A percentile compares a stretch with the other conserved stretches of the same genome.
Evolutionary conservation across 1,139 yeast species (phyloP).

Genomic region (Pichia kudriavzevii): DNA sequence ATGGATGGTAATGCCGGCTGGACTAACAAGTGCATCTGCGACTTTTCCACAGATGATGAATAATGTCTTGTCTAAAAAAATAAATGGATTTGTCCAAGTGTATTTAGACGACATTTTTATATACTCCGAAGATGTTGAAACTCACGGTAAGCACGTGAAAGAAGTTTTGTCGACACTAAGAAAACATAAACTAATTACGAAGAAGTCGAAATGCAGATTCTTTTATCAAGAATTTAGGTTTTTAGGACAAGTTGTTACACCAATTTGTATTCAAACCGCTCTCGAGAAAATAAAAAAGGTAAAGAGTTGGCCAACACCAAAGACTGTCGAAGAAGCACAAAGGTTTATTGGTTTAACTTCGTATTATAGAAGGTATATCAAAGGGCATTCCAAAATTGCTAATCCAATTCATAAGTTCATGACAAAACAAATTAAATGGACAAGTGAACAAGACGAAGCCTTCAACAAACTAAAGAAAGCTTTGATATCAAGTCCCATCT

Average conservation of each 20-base stretch:
- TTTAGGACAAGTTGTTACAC: slow-evolving; percentile 8
- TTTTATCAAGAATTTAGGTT: slow-evolving; percentile 5
- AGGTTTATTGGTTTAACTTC: slow-evolving; percentile 9
- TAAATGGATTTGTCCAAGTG: too few relatives aligned
- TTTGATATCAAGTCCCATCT: neutral
- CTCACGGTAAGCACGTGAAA: slow-evolving; percentile 14
- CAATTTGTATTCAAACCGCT: slow-evolving; percentile 3
- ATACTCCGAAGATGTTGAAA: too few relatives aligned
- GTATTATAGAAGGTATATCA: slow-evolving; percentile 10
- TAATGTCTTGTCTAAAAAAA: slow-evolving; percentile 14
- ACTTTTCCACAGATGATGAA: slow-evolving; percentile 13
- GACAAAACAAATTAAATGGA: slow-evolving; percentile 1
- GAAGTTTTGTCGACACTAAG: slow-evolving; percentile 14
- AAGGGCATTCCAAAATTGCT: slow-evolving; percentile 4
- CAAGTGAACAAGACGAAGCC: slow-evolving; percentile 1
- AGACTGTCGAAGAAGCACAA: slow-evolving; percentile 2
- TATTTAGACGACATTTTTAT: too few relatives aligned
- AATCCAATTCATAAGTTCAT: slow-evolving; percentile 4
- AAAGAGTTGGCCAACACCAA: slow-evolving; percentile 6
- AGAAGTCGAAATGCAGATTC: slow-evolving; percentile 5
- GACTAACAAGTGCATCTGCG: slow-evolving; percentile 15
- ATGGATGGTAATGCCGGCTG: slow-evolving; percentile 21
- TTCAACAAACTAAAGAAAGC: slow-evolving; percentile 2
- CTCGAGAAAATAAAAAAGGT: slow-evolving; percentile 4
- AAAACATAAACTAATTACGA: slow-evolving; percentile 1